These are phyloP conservation scores for Crithidia mellificae DNA, from an alignment of 208 protist species.

Conservation along the genomic window DNA sequence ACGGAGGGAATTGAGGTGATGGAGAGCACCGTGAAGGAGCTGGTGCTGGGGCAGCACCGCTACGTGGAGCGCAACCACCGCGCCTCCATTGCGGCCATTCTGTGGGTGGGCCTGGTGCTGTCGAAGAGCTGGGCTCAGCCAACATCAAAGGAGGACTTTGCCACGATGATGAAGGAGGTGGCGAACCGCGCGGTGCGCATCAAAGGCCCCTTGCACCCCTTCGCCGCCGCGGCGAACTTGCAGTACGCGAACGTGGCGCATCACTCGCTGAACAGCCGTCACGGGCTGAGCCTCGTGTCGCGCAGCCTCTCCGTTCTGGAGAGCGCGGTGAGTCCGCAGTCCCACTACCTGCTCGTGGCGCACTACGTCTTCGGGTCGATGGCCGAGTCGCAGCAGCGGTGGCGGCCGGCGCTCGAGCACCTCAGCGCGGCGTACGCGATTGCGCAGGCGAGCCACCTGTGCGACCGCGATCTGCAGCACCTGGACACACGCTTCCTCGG, in stretches of 20 bases:
- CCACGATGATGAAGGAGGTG: conserved; percentile 40
- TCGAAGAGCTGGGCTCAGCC: conserved; percentile 42
- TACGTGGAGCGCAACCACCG: conserved; percentile 42
- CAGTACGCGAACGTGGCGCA: conserved; percentile 36
- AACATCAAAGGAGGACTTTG: conserved; percentile 27
- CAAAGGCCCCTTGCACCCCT: conserved; percentile 51
- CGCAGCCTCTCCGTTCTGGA: conserved; percentile 40
- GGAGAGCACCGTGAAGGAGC: conserved; percentile 47
- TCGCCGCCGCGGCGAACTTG: conserved; percentile 41
- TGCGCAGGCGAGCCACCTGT: conserved; percentile 37
- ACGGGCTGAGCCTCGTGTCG: conserved; percentile 34
- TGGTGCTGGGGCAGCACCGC: conserved; percentile 51
- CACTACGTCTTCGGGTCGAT: conserved; percentile 32
- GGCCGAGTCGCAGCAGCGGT: conserved; percentile 39
- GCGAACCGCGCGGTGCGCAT: conserved; percentile 36
- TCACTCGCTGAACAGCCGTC: conserved; percentile 24
- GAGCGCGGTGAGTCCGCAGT: conserved; percentile 34
- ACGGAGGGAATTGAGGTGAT: conserved; percentile 40
- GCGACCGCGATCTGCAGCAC: conserved; percentile 28
- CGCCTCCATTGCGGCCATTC: conserved; percentile 34
- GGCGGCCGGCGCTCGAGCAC: conserved; percentile 53
- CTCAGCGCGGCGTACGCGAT: conserved; percentile 54
- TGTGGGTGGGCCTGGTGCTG: conserved; percentile 46
- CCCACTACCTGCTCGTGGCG: conserved; percentile 30
- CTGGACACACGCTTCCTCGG: conserved; percentile 48